A percentile compares a stretch with the other conserved stretches of the same genome.
Conservation (phyloP, 1,284 basidiomycete species). For the Veloporphyrellus conicus region DNA sequence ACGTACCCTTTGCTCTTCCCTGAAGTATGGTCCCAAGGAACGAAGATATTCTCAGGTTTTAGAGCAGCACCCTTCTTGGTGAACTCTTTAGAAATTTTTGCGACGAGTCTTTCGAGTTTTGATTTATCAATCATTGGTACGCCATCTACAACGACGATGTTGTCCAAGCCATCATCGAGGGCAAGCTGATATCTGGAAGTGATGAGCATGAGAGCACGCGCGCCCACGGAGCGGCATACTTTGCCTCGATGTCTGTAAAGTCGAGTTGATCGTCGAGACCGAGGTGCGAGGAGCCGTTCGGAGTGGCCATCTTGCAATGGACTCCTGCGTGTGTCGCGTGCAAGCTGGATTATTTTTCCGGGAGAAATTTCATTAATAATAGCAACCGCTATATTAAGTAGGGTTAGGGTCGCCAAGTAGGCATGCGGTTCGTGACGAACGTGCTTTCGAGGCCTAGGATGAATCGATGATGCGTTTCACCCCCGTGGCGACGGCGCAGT, state of each 20-base stretch:
- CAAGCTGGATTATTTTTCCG: no score
- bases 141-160: conserved; percentile 82
- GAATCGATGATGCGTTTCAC: not conserved
- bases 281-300: conserved; percentile 31
- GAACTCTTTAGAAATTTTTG: conserved; percentile 81
- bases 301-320: conserved; percentile 22
- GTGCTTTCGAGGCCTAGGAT: no score
- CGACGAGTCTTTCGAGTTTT: conserved; percentile 73
- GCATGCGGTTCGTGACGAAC: conserved; percentile 2
- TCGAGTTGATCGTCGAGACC: conserved; percentile 73
- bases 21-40: conserved; percentile 79
- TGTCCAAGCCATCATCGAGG: conserved; percentile 81
- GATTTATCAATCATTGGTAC: conserved; percentile 81
- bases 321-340: not conserved
- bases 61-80: conserved; percentile 73
- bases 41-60: conserved; percentile 70
- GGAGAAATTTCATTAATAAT: no score
- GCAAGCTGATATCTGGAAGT: conserved; percentile 71
- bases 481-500: not conserved
- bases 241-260: conserved; percentile 91
- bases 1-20: conserved; percentile 85
- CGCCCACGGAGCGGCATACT: conserved; percentile 47
- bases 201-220: conserved; percentile 9
- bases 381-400: not conserved
- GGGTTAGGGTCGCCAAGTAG: conserved; percentile 5